Base-by-base conservation (phyloP, 495 filamentous ascomycete species). In the Aspergillus conjunctus region DNA sequence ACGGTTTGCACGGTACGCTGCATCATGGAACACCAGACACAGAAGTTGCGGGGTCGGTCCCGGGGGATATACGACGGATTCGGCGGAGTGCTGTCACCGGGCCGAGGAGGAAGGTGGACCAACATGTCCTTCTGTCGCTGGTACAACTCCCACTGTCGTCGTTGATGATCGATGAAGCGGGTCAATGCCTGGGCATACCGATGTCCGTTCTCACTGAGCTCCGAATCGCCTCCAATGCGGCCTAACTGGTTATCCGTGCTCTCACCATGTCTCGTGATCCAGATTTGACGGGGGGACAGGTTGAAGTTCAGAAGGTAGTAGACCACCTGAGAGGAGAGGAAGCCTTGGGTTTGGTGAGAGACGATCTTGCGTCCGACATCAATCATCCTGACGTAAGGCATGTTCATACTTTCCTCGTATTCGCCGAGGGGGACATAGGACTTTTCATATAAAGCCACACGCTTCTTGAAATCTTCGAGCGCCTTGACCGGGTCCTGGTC, bases 21-120 rank as follows among this genome's bases (percentile, higher is more conserved):
- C 65, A 98, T 85, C 93, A 97, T 98, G 11, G 90, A 94, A 11
- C 93, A 96, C 94, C 94, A 98, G 22, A 98, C 90, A 72, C 94
- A 98, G 71, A 96, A 97, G 67, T 93, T 94, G 76, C 95, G 96
- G 22, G 87, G 83, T 15, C 71, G 70, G 45, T 81, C 79, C 39
- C 71, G 69, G 1, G 78, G 76, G 7, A 79, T 73, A 67, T 91
- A 88, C 60, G 95, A 88, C 0, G 94, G 94, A 68, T 97, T 97
- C 8, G 94, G 94, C 1, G 94, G 94, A 17, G 94, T 98, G 64
- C 87, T 88, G 70, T 97, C 93, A 58, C 94, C 94, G 10, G 90
- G 85, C 26, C 86, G 80, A 0, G 93, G 92, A 31, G 93, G 94
- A 71, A 97, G 89, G 56, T 88, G 82, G 20, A 84, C 82, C 58